Base-by-base conservation (phyloP, 768 basidiomycete genomes). In the Tulasnella sp. region DNA sequence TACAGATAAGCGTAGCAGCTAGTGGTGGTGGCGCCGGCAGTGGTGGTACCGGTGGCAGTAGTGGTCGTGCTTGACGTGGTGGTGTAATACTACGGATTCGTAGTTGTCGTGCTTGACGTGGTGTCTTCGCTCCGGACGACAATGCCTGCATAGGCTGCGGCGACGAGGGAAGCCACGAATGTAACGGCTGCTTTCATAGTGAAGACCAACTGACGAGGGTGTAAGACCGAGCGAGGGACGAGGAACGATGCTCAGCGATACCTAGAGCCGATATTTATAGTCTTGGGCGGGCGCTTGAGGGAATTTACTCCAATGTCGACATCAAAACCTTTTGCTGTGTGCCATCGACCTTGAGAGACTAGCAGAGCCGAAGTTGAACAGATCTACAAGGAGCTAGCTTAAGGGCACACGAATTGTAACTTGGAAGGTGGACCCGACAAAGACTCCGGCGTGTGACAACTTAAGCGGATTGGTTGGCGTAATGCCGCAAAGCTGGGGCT, bases 81-180 rank as follows among this genome's bases (percentile, higher is more conserved):
- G 37, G 37, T 37, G 37, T 37, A 2, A 37, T 37, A 37, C 37
- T 2, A n/a, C n/a, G n/a, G n/a, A n/a, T n/a, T n/a, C n/a, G n/a
- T n/a, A n/a, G n/a, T n/a, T n/a, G n/a, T n/a, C n/a, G n/a, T n/a
- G n/a, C n/a, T n/a, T n/a, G n/a, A n/a, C n/a, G 84, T 83, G 11
- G 84, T 78, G 5, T n/a, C n/a, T n/a, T n/a, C n/a, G 60, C 41
- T 64, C 91, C 91, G 91, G 60, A 91, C 82, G 42, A 86, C 88
- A 11, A 89, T 89, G 0, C 90, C 90, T 28, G 89, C 90, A 22
- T 82, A 85, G 40, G 84, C 89, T 11, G 84, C 83, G 64, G 79
- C 80, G 80, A 84, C 82, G 18, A 85, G 79, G 6, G 84, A 76
- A 44, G 80, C 80, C 54, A 76, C 64, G 75, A 83, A 82, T 34